Evolutionary conservation across 75 land plant species (phyloP).

Genomic region (Sequoia sempervirens): DNA sequence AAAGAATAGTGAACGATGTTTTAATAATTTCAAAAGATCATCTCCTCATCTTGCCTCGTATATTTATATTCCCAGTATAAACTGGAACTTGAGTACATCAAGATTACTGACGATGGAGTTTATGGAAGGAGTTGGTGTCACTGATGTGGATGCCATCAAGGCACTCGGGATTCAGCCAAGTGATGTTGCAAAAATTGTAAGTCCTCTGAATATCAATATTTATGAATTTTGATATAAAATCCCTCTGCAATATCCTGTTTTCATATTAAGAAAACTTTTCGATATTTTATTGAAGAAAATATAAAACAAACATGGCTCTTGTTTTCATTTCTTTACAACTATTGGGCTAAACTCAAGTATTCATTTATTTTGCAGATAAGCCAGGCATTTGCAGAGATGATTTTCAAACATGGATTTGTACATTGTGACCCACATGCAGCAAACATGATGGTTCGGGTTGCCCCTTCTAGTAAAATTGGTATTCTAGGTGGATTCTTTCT

Average conservation of each 20-base stretch:
- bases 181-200: conserved; percentile 81
- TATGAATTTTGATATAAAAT: background rate
- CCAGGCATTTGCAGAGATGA: conserved; percentile 95
- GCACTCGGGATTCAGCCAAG: conserved; percentile 63
- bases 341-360: background rate
- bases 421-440: conserved; percentile 99
- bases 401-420: conserved; percentile 96
- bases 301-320: background rate
- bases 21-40: conserved; percentile 65
- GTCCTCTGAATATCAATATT: conserved; percentile 10
- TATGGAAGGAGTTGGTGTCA: conserved; percentile 85
- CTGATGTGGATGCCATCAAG: conserved; percentile 68
- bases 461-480: conserved; percentile 28
- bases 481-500: conserved; percentile 34
- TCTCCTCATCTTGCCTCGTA: conserved; percentile 77
- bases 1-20: conserved; percentile 71
- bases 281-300: background rate
- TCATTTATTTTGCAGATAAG: conserved; percentile 53
- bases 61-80: conserved; percentile 75
- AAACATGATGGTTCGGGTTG: conserved; percentile 75
- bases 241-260: background rate
- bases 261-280: background rate
- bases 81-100: conserved; percentile 79
- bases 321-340: background rate
- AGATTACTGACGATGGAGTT: conserved; percentile 88